These are phyloP conservation scores for Malassezia cuniculi DNA, from an alignment of 1,284 basidiomycete genomes.

Conservation along the genomic window DNA sequence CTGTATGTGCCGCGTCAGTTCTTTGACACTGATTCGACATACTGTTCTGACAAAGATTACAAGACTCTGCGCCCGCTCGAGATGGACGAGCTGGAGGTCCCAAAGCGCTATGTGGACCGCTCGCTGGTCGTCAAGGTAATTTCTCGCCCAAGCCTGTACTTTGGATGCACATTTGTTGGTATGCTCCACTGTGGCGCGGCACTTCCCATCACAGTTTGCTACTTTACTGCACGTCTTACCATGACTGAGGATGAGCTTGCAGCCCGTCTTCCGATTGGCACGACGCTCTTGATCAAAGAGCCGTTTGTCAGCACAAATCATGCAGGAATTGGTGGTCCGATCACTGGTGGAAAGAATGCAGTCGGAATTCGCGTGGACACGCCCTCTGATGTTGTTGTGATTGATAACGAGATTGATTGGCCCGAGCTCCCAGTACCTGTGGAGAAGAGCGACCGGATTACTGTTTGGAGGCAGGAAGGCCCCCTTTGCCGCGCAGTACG, in stretches of 20 bases:
- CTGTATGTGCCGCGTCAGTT: conserved; percentile 30
- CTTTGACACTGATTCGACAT: conserved; percentile 27
- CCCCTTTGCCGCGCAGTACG: conserved; percentile 15
- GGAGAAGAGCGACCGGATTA: conserved; percentile 5
- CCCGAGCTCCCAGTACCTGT: too few species aligned
- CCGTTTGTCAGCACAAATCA: conserved; percentile 36
- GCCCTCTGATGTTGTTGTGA: conserved; percentile 34
- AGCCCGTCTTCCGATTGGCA: conserved; percentile 27
- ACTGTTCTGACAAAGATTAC: conserved; percentile 22
- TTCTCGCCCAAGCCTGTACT: conserved; percentile 28
- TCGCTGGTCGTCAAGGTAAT: conserved; percentile 32
- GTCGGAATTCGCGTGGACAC: conserved; percentile 36
- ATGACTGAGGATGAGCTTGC: conserved; percentile 19
- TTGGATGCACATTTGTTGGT: conserved; percentile 29
- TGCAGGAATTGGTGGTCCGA: conserved; percentile 29
- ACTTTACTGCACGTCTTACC: conserved; percentile 32
- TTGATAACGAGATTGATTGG: conserved; percentile 18
- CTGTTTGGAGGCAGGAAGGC: conserved; percentile 22
- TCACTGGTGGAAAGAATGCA: conserved; percentile 24
- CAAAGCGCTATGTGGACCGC: conserved; percentile 26
- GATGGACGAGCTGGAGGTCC: conserved; percentile 23
- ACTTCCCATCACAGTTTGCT: conserved; percentile 29
- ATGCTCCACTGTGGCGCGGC: conserved; percentile 22
- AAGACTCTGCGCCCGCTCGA: conserved; percentile 17
- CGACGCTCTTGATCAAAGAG: conserved; percentile 32